Base-by-base conservation (phyloP, 2,329 filamentous ascomycete genomes). In the Celoporthe dispersa region DNA sequence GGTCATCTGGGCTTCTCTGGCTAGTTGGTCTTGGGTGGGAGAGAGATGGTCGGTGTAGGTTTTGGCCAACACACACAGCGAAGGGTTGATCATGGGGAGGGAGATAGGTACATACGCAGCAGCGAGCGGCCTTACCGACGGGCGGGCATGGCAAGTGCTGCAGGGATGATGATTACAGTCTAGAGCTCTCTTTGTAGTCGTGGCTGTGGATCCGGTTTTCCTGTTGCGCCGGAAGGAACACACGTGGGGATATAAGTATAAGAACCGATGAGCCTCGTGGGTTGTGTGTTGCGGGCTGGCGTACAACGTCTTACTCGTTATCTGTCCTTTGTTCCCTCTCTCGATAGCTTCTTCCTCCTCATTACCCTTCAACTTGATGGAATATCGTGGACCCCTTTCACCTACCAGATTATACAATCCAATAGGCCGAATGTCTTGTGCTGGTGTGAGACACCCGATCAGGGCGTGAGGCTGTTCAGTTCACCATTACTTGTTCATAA, bases 361-460 rank as follows among this genome's bases (percentile, higher is more conserved):
- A 33, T 16, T 7, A 55, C 19, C 31, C 11, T 39, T 35, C 28
- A 48, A 33, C 63, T 55, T 41, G 44, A 59, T 66, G 57, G 44
- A 61, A n/a, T 44, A 64, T 61, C 60, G 55, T 59, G 60, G 33
- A 33, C 28, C 25, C 63, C 31, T 11, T 28, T 35, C 25, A 53
- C 12, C 59, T 48, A 44, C 48, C 48, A 41, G 31, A 37, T 41
- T 44, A 48, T 39, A 35, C 44, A 48, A 48, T 48, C 63, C 28
- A 48, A 33, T 63, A 51, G 48, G 53, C 64, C 64, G 67, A 69
- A 66, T 71, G 69, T 59, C 69, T 69, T 63, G 69, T 51, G 60
- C 35, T 37, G 48, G 67, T 19, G 39, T 41, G 39, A 55, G 33
- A 44, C 31, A 69, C 33, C 19, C n/a, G 8, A 64, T 37, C 25